These are phyloP conservation scores for Arthrobotrys musiformis DNA, from an alignment of 2,329 filamentous ascomycete species.

Conservation along the genomic window DNA sequence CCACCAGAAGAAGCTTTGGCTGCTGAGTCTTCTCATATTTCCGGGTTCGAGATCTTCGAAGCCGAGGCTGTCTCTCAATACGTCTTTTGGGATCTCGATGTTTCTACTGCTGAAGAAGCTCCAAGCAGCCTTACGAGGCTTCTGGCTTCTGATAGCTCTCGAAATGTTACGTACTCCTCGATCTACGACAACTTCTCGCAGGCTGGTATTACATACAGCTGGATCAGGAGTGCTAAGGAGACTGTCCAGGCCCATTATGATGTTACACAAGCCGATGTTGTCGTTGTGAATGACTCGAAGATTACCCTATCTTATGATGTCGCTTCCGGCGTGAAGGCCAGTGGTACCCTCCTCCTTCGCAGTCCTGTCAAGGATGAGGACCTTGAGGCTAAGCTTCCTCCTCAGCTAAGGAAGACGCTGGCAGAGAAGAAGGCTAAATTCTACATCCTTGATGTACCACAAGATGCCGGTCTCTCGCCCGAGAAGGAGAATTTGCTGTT, in stretches of 20 bases:
- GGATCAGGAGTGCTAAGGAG: constrained; percentile 81
- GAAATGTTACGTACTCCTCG: constrained; percentile 71
- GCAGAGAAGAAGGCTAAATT: constrained; percentile 77
- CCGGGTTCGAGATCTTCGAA: constrained; percentile 63
- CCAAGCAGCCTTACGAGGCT: constrained; percentile 72
- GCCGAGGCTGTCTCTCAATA: constrained; percentile 68
- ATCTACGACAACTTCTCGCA: constrained; percentile 73
- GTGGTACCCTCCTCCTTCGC: constrained; percentile 79
- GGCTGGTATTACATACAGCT: constrained; percentile 81
- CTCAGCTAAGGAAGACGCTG: constrained; percentile 75
- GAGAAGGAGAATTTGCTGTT: constrained; percentile 74
- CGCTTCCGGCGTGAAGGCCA: constrained; percentile 74
- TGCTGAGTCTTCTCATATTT: constrained; percentile 64
- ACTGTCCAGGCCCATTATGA: constrained; percentile 86
- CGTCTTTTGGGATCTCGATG: constrained; percentile 91
- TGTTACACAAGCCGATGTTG: constrained; percentile 80
- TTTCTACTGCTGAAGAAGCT: constrained; percentile 74
- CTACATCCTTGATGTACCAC: constrained; percentile 78
- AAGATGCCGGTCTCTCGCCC: constrained; percentile 71
- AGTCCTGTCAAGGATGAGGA: constrained; percentile 87
- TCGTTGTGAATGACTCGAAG: constrained; percentile 80
- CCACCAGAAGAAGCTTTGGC: constrained; percentile 67
- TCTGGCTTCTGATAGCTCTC: constrained; percentile 70
- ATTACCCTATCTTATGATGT: constrained; percentile 82
- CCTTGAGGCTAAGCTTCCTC: constrained; percentile 83